A percentile compares a stretch with the other conserved stretches of the same genome.
These are phyloP conservation scores for Westerdykella sp. DNA, from an alignment of 2,329 filamentous ascomycete genomes.

Conservation along the genomic window DNA sequence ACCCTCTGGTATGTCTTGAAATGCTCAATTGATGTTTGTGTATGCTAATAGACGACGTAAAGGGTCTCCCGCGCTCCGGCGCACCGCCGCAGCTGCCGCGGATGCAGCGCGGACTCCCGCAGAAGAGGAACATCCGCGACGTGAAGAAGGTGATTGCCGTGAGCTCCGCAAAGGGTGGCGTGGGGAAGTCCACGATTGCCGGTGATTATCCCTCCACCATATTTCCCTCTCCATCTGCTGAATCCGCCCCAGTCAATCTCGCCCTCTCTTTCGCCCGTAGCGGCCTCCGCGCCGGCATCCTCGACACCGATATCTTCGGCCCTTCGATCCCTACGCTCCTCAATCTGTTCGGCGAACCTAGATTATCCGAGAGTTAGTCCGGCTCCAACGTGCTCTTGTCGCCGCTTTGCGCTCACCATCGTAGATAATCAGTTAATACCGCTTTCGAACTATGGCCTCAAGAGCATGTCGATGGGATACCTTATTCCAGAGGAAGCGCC, in stretches of 20 bases:
- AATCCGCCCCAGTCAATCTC: conserved; percentile 58
- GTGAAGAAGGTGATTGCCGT: conserved; percentile 94
- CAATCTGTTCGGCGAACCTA: conserved; percentile 71
- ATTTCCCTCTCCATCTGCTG: neutral
- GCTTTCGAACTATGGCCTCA: conserved; percentile 87
- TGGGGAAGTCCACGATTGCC: conserved; percentile 91
- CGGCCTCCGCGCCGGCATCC: conserved; percentile 75
- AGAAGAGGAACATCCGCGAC: conserved; percentile 71
- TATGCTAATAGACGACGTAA: conserved; percentile 1
- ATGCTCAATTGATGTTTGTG: neutral
- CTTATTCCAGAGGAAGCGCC: conserved; percentile 73
- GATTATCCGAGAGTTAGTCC: conserved; percentile 62
- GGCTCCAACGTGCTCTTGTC: neutral
- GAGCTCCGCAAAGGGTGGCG: conserved; percentile 95
- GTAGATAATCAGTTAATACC: conserved; percentile 75
- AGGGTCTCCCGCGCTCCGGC: conserved; percentile 80
- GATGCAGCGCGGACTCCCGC: conserved; percentile 73
- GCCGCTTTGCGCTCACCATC: neutral
- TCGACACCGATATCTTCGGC: conserved; percentile 96
- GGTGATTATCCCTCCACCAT: conserved; percentile 43
- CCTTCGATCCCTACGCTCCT: conserved; percentile 90
- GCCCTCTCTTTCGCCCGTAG: conserved; percentile 78
- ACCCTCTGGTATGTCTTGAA: conserved; percentile 61
- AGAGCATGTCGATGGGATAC: conserved; percentile 99
- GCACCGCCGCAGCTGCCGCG: conserved; percentile 61